Evolutionary conservation across 371 early-diverging fungal genomes (phyloP).

Genomic region (Mucor racemosus): DNA sequence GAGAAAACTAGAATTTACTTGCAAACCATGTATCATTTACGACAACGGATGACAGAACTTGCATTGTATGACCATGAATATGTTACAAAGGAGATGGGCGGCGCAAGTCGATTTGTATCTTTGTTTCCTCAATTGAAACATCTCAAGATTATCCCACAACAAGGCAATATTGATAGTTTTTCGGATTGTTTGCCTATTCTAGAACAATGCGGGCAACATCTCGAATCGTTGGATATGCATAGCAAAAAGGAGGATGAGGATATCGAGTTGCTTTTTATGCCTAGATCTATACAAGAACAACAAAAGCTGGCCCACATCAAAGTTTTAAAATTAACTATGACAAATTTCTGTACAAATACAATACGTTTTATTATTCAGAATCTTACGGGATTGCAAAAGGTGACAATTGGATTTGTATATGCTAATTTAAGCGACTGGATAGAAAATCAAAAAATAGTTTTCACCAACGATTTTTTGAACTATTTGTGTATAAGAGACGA

Average conservation of each 20-base stretch:
- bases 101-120: not conserved
- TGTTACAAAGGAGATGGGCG: slow-evolving; percentile 11
- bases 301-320: not conserved
- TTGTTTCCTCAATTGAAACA: slow-evolving; percentile 11
- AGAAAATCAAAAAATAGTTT: not conserved
- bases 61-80: slow-evolving; percentile 11
- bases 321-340: not conserved
- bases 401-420: not conserved
- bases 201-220: not conserved
- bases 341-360: slow-evolving; percentile 1
- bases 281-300: not conserved
- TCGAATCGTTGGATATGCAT: slow-evolving; percentile 4
- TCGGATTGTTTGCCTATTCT: slow-evolving; percentile 6
- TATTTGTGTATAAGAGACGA: not conserved
- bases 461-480: not conserved
- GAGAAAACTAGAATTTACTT: slow-evolving; percentile 15
- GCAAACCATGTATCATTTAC: slow-evolving; percentile 9
- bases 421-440: slow-evolving; percentile 9
- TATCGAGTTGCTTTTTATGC: not conserved
- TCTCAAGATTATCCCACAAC: slow-evolving; percentile 12
- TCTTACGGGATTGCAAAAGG: not conserved
- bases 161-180: slow-evolving; percentile 4
- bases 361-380: slow-evolving; percentile 9
- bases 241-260: slow-evolving; percentile 4
- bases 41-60: not conserved